Evolutionary conservation across 1,139 yeast genomes (phyloP).

Genomic region (Entelexis sorbosivorans): DNA sequence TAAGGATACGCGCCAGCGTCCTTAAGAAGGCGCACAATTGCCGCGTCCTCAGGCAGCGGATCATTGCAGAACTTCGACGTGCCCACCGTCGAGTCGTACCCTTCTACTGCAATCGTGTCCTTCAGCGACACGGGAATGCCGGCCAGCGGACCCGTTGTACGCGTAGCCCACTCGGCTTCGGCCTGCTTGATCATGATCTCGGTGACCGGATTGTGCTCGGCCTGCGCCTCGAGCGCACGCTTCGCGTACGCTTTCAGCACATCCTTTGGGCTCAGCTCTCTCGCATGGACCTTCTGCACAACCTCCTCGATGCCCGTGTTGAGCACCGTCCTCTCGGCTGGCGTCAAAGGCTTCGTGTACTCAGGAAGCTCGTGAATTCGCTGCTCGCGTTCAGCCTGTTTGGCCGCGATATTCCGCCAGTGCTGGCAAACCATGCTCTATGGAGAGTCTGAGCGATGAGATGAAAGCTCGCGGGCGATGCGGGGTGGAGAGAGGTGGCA

Average conservation of each 20-base stretch:
- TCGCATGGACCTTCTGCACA: constrained; percentile 28
- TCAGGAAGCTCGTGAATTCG: constrained; percentile 30
- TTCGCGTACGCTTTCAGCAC: constrained; percentile 34
- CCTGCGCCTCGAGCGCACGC: constrained; percentile 32
- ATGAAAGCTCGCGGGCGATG: neutral
- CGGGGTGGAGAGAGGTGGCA: neutral
- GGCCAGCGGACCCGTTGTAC: constrained; percentile 44
- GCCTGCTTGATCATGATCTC: constrained; percentile 34
- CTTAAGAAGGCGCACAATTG: constrained; percentile 32
- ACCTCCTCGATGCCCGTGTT: constrained; percentile 27
- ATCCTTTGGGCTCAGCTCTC: constrained; percentile 28
- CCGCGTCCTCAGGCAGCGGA: constrained; percentile 31
- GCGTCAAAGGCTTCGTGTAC: constrained; percentile 30
- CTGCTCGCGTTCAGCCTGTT: constrained; percentile 30
- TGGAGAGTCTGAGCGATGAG: neutral
- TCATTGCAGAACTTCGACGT: constrained; percentile 36
- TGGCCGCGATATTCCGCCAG: constrained; percentile 13
- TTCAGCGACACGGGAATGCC: constrained; percentile 58
- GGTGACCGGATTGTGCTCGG: constrained; percentile 31
- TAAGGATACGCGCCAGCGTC: constrained; percentile 40
- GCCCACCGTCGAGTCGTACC: constrained; percentile 44
- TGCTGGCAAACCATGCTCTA: neutral
- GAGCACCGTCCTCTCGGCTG: constrained; percentile 27
- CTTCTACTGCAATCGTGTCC: constrained; percentile 40
- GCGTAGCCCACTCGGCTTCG: constrained; percentile 28